phyloP scores from a whole-genome alignment of 306 rosid genomes.

The Sechiopsis laciniata region DNA sequence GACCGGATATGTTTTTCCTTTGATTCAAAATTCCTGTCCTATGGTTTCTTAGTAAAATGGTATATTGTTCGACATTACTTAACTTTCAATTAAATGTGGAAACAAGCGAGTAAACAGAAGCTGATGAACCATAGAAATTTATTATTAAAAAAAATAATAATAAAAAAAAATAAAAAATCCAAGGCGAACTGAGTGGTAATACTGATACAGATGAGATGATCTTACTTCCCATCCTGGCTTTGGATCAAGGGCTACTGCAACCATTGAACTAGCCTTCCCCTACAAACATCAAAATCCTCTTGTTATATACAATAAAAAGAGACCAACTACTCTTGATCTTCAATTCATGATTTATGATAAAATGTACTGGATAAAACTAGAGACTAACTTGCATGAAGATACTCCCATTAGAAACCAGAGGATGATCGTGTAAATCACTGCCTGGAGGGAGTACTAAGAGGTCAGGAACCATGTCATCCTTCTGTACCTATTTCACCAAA shows the following conservation, averaged over 20 bases:
- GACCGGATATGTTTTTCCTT: too few species aligned
- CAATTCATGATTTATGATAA: background rate
- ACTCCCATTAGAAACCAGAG: constrained; percentile 66
- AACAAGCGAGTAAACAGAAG: background rate
- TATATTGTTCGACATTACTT: background rate
- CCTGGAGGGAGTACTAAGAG: constrained; percentile 78
- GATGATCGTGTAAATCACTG: constrained; percentile 81
- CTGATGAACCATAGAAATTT: background rate
- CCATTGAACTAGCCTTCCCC: constrained; percentile 99
- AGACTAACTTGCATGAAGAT: constrained; percentile 79
- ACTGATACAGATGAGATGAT: constrained; percentile 10
- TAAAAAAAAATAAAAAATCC: too few species aligned
- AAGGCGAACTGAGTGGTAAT: background rate
- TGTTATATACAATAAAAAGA: constrained; percentile 14
- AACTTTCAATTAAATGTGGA: background rate
- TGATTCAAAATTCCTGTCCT: too few species aligned
- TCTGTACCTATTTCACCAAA: constrained; percentile 51
- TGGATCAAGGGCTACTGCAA: constrained; percentile 80
- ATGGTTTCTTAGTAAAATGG: background rate
- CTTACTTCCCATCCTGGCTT: constrained; percentile 90
- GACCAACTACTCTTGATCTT: background rate
- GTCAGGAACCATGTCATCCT: constrained; percentile 66
- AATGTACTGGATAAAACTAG: background rate
- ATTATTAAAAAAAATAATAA: too few species aligned
- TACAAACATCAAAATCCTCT: constrained; percentile 24